Evolutionary conservation across 768 basidiomycete species (phyloP), one percentile per base, ranked within the genome.

Genomic region (Podaxis sp.): DNA sequence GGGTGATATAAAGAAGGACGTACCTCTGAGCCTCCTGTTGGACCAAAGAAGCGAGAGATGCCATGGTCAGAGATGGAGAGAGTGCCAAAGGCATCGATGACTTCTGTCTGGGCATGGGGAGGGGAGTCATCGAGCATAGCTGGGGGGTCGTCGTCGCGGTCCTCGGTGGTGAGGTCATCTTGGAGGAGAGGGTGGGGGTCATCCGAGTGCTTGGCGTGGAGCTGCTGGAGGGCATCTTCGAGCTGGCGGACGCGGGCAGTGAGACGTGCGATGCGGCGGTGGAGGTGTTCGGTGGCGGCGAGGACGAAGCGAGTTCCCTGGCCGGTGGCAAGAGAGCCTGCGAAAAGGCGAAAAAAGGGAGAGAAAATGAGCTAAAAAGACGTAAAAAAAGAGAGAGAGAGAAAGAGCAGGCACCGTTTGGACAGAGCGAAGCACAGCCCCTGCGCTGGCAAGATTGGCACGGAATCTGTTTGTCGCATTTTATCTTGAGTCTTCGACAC

Each of bases 401-500:
- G 36, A 51, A 48, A 51, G 49, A 68, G 66, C 4, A 24, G 63
- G 65, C 59, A 84, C 88, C 89, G 69, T 89, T 90, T 4, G 89
- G 89, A 73, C 89, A 91, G 22, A 91, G 69, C 1, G 87, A 80
- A 38, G 84, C 83, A 69, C 89, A 90, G 28, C 89, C 88, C 68
- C 89, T 75, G 67, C 89, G 75, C 84, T 88, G 84, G 71, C 89
- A 90, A 0, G 88, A 89, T 71, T 89, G 87, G 70, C 89, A 91
- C 9, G 90, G 90, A 59, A 90, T 87, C 66, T 88, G 83, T 78
- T 90, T 91, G 82, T 90, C 88, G 77, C 89, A 92, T 71, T 89
- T 90, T 72, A 92, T 90, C 80, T 91, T 87, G 68, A 92, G 79
- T 68, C 89, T 83, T 51, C 89, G 85, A 81, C 90, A 92, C 74